Conservation (phyloP, 2,329 filamentous ascomycete genomes). For the Byssochlamys sp. region DNA sequence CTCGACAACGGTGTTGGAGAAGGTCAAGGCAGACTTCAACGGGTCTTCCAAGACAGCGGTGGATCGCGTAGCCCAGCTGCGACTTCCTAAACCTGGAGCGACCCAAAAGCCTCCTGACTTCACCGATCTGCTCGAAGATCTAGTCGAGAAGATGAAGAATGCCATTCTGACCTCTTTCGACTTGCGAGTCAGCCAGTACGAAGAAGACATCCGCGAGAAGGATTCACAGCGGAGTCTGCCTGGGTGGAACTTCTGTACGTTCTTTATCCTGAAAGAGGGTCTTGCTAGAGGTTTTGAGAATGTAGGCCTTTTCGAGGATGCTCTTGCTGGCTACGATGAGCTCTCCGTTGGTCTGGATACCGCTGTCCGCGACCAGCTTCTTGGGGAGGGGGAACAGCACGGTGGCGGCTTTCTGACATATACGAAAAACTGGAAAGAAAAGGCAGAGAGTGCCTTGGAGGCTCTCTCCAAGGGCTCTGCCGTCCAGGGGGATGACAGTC, state of each 20-base stretch:
- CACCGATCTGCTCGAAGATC: conserved; percentile 70
- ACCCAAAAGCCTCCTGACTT: conserved; percentile 65
- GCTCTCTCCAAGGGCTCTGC: conserved; percentile 12
- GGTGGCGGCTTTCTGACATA: conserved; percentile 62
- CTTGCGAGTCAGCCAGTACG: conserved; percentile 80
- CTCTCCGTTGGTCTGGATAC: conserved; percentile 77
- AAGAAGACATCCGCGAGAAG: conserved; percentile 92
- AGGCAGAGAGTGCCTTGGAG: conserved; percentile 46
- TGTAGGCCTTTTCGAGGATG: conserved; percentile 90
- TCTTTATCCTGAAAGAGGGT: conserved; percentile 95
- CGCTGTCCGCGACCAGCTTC: conserved; percentile 64
- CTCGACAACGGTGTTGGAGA: conserved; percentile 76
- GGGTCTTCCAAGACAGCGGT: conserved; percentile 59
- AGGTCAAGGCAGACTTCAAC: conserved; percentile 83
- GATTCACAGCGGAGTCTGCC: conserved; percentile 77
- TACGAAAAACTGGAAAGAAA: conserved; percentile 62
- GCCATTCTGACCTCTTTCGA: conserved; percentile 86
- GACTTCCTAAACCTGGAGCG: conserved; percentile 50
- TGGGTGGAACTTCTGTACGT: conserved; percentile 98
- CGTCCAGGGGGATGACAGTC: conserved; percentile 4
- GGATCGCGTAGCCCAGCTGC: conserved; percentile 76
- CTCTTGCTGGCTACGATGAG: conserved; percentile 88
- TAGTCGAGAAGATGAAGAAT: conserved; percentile 76
- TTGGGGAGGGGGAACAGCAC: conserved; percentile 53
- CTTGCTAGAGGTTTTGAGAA: conserved; percentile 89